Base-by-base conservation (phyloP, 352 stramenopile genomes). In the Phytophthora cajani region DNA sequence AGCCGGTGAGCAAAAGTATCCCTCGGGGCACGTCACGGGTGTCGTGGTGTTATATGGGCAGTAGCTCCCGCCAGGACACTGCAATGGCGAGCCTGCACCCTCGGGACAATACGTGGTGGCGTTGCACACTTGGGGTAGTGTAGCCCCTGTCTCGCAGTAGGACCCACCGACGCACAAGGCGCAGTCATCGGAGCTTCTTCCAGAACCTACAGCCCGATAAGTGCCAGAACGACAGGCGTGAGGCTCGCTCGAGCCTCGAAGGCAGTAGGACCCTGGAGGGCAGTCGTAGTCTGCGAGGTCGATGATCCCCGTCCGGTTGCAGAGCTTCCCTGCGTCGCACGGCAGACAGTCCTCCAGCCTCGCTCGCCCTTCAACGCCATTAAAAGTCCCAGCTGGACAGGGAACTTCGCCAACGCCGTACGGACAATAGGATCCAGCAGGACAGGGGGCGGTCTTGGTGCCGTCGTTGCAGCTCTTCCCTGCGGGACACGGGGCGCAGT, bases 381-480 rank as follows among this genome's bases (percentile, higher is more conserved):
- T 95, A 49, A 77, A 94, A 9, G 80, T 97, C 17, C 82, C 88
- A 25, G 64, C 51, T 1, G 81, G 86, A 73, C 85, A 95, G 10
- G 68, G 60, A 6, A 84, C 33, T n/a, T 79, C 75, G 38, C 80
- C 84, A 46, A 84, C 47, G 16, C 66, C 78, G 42, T 83, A 79
- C 0, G 79, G 50, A 16, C 84, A 94, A 46, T 88, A 93, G 8
- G 74, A 83, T 3, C 88, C 88, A 16, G 80, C 71, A 3, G 89
- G 84, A 62, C 91, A 97, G 1, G 67, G 57, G 11, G 89, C 71
- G 1, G 84, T 94, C 11, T 74, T 72, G 2, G 84, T 87, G 7
- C 91, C 90, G 21, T 88, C 80, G 5, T 85, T 73, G 51, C 95
- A 98, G 46, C 83, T 97, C 70, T 88, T 95, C 5, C 94, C 94